These are phyloP conservation scores for Rubia tinctorum DNA, from an alignment of 305 asterid genomes.

Conservation along the genomic window DNA sequence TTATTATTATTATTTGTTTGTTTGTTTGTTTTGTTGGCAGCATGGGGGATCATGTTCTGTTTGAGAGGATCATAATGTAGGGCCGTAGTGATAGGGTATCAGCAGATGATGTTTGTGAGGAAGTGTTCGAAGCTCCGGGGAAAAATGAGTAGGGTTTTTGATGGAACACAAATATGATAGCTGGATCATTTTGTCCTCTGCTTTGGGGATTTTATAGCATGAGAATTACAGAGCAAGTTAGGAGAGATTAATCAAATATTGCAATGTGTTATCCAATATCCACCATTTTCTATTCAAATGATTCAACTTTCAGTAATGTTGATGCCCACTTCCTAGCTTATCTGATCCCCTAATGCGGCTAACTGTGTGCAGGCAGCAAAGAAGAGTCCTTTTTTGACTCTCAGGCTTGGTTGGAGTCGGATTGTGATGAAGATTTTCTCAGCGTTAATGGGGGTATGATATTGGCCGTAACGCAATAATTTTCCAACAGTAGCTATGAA, in stretches of 20 bases:
- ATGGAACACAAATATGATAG: background rate
- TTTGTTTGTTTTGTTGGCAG: conserved; percentile 9
- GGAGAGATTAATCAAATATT: background rate
- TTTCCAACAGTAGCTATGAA: too few relatives aligned
- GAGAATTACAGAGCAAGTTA: background rate
- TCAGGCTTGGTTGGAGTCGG: conserved; percentile 83
- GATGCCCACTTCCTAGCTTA: background rate
- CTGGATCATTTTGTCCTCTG: background rate
- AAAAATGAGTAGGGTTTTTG: too few relatives aligned
- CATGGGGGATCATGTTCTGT: conserved; percentile 6
- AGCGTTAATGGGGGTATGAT: conserved; percentile 90
- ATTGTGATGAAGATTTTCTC: conserved; percentile 74
- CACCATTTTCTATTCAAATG: too few relatives aligned
- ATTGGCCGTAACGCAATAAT: background rate
- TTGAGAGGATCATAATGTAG: background rate
- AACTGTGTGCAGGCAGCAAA: conserved; percentile 61
- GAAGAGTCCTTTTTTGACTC: conserved; percentile 83
- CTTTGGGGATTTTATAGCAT: background rate
- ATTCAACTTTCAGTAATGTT: background rate
- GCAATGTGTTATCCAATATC: background rate
- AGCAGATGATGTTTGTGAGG: background rate
- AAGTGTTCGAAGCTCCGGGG: background rate
- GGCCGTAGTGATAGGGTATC: conserved; percentile 13
- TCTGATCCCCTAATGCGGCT: conserved; percentile 16
- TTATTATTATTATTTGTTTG: background rate